phyloP scores from a whole-genome alignment of 305 asterid genomes.

The Fraxinus floribunda region DNA sequence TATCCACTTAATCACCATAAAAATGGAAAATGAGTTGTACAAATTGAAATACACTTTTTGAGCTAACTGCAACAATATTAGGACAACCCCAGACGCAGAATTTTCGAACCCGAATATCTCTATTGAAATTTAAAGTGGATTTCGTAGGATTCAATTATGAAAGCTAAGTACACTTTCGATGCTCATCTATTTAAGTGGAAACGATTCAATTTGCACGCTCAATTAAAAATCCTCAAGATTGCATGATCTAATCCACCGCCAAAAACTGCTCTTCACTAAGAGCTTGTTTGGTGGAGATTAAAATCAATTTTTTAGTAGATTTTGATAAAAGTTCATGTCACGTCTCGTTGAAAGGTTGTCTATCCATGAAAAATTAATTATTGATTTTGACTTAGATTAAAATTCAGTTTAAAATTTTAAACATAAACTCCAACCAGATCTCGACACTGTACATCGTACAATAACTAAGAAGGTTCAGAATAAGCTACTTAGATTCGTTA shows the following conservation, averaged over 20 bases:
- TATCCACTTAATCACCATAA: not conserved
- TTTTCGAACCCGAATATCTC: not conserved
- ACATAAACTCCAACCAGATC: constrained; percentile 31
- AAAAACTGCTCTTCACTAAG: not conserved
- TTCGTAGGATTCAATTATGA: not conserved
- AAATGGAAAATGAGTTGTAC: not conserved
- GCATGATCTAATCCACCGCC: constrained; percentile 3
- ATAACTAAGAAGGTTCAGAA: not conserved
- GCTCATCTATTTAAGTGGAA: not conserved
- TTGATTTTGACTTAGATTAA: too few species aligned
- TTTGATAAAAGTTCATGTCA: too few species aligned
- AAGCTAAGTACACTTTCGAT: not conserved
- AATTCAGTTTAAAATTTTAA: not conserved
- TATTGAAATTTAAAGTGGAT: not conserved
- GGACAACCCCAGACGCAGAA: not conserved
- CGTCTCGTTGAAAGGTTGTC: too few species aligned
- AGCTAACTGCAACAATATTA: not conserved
- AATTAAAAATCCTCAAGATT: not conserved
- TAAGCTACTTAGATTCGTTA: not conserved
- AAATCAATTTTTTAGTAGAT: too few species aligned
- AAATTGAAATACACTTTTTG: not conserved
- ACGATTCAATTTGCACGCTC: not conserved
- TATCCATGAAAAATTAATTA: too few species aligned
- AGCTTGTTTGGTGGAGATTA: too few species aligned
- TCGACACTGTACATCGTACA: not conserved